Evolutionary conservation across 495 filamentous ascomycete genomes (phyloP).

Genomic region (Penicillium mononematosum): DNA sequence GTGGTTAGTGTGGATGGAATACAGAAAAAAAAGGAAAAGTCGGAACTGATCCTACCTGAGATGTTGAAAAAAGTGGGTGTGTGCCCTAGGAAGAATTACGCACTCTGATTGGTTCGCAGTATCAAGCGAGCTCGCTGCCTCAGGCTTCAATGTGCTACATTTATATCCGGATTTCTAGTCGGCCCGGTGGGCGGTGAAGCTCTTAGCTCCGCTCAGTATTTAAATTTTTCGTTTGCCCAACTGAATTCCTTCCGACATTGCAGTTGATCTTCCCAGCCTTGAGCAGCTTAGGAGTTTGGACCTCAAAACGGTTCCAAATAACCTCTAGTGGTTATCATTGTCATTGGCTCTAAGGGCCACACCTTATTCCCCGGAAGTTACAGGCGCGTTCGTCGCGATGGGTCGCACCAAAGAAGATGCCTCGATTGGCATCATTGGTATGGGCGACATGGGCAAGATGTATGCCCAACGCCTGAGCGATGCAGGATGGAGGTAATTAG

Average conservation of each 20-base stretch:
- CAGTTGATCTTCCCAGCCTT: slow-evolving; percentile 22
- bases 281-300: slow-evolving; percentile 5
- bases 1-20: slow-evolving; percentile 46
- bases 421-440: slow-evolving; percentile 89
- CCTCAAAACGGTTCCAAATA: not conserved
- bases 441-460: slow-evolving; percentile 99
- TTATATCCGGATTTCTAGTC: slow-evolving; percentile 24
- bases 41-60: slow-evolving; percentile 11
- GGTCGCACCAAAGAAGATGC: slow-evolving; percentile 59
- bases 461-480: slow-evolving; percentile 82
- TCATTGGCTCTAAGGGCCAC: not conserved
- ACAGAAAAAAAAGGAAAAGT: slow-evolving; percentile 35
- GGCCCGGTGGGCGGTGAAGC: slow-evolving; percentile 38
- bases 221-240: slow-evolving; percentile 35
- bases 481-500: slow-evolving; percentile 90
- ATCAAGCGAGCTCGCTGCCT: slow-evolving; percentile 37
- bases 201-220: slow-evolving; percentile 29
- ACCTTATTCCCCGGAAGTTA: not conserved
- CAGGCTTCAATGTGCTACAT: slow-evolving; percentile 5
- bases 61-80: slow-evolving; percentile 40
- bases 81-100: slow-evolving; percentile 39
- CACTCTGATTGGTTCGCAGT: slow-evolving; percentile 32
- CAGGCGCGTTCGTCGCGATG: slow-evolving; percentile 25
- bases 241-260: slow-evolving; percentile 4
- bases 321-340: not conserved